A percentile compares a stretch with the other conserved stretches of the same genome.
phyloP scores from a whole-genome alignment of 2,329 filamentous ascomycete genomes.

The Monilinia fructigena region DNA sequence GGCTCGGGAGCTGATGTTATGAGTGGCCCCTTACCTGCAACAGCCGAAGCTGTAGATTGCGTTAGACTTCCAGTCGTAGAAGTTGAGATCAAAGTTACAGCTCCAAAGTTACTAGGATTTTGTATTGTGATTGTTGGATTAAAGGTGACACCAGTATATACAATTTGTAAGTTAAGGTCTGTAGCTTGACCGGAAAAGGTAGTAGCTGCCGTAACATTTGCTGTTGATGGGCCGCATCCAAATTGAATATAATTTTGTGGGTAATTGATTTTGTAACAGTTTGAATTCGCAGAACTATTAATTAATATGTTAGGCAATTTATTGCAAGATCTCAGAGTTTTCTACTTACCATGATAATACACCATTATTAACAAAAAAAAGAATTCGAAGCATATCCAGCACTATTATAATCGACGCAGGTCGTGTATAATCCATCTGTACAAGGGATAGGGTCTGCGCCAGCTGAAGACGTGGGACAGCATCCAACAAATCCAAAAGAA shows the following conservation, averaged over 20 bases:
- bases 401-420: slow-evolving; percentile 36
- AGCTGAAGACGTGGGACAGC: slow-evolving; percentile 33
- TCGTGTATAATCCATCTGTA: slow-evolving; percentile 38
- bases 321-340: neutral
- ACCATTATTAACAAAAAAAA: slow-evolving; percentile 33
- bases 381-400: slow-evolving; percentile 31
- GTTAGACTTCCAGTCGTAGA: slow-evolving; percentile 12
- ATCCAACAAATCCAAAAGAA: slow-evolving; percentile 34
- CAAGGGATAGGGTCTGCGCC: slow-evolving; percentile 30
- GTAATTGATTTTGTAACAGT: slow-evolving; percentile 37
- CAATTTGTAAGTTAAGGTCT: slow-evolving; percentile 34
- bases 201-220: slow-evolving; percentile 33
- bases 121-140: slow-evolving; percentile 22
- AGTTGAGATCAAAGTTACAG: slow-evolving; percentile 20
- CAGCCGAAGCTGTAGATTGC: slow-evolving; percentile 16
- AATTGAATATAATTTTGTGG: slow-evolving; percentile 36
- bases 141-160: slow-evolving; percentile 36
- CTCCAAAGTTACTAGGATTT: slow-evolving; percentile 18
- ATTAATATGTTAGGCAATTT: slow-evolving; percentile 26
- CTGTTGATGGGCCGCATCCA: slow-evolving; percentile 34
- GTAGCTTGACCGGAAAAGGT: slow-evolving; percentile 35
- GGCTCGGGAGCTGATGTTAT: slow-evolving; percentile 6
- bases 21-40: slow-evolving; percentile 15
- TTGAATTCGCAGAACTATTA: slow-evolving; percentile 28
- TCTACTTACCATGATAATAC: slow-evolving; percentile 36